These are phyloP conservation scores for Marsdenia floribunda DNA, from an alignment of 257 asterid genomes.

Conservation along the genomic window DNA sequence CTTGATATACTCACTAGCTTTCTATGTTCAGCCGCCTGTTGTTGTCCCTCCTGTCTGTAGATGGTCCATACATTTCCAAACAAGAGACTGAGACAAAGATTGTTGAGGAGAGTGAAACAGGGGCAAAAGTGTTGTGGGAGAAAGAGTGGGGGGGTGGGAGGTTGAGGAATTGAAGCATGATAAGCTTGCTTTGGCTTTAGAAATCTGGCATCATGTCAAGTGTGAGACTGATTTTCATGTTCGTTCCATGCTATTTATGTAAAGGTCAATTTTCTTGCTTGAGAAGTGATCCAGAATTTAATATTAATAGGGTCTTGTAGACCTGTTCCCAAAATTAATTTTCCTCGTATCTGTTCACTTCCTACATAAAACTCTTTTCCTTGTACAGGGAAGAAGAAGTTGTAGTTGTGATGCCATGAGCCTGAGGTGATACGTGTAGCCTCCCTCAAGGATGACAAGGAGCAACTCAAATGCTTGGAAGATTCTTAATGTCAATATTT, in stretches of 20 bases:
- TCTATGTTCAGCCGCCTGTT: background rate
- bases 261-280: background rate
- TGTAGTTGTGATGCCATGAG: constrained; percentile 1
- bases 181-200: background rate
- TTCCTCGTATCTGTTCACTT: background rate
- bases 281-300: background rate
- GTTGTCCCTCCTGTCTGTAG: background rate
- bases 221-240: background rate
- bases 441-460: background rate
- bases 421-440: background rate
- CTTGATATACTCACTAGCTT: background rate
- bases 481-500: background rate
- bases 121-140: background rate
- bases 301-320: background rate
- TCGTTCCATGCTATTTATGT: background rate
- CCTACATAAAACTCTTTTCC: background rate
- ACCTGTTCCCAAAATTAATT: background rate
- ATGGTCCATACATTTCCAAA: background rate
- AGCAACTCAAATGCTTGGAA: background rate
- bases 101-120: background rate
- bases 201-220: background rate
- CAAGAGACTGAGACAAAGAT: background rate
- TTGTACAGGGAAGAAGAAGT: background rate
- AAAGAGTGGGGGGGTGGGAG: too few species aligned
- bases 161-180: background rate